phyloP scores from a whole-genome alignment of 2,329 filamentous ascomycete species.

The Fulvia fulva region DNA sequence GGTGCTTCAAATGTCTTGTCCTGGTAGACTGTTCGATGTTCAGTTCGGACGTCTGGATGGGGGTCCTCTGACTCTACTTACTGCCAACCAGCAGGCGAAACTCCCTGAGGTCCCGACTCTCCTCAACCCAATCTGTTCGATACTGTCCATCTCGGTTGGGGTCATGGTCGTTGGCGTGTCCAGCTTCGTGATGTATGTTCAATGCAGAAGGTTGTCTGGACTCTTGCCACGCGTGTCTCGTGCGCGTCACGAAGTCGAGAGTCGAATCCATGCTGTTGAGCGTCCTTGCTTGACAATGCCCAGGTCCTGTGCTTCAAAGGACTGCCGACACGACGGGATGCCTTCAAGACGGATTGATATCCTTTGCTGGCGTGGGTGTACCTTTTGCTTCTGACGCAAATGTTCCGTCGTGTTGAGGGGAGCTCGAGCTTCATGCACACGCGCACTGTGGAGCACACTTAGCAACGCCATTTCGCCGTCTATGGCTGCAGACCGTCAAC shows the following conservation, averaged over 20 bases:
- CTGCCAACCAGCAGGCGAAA: slow-evolving; percentile 20
- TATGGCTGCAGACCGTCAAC: not conserved
- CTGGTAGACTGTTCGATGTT: slow-evolving; percentile 10
- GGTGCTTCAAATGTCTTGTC: slow-evolving; percentile 17
- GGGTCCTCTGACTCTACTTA: not conserved
- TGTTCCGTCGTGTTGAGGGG: not conserved
- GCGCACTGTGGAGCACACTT: not conserved
- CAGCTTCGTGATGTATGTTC: not conserved
- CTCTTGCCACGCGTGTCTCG: slow-evolving; percentile 18
- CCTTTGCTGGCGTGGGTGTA: not conserved
- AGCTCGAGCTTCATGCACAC: not conserved
- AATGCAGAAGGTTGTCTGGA: slow-evolving; percentile 13
- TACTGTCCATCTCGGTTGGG: not conserved
- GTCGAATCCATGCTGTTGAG: slow-evolving; percentile 12
- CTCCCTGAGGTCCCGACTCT: slow-evolving; percentile 2
- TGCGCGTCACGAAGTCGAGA: slow-evolving; percentile 15
- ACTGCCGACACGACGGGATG: no score
- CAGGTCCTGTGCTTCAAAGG: no score
- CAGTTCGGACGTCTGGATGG: not conserved
- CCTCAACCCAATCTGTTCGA: not conserved
- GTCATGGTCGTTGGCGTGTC: not conserved
- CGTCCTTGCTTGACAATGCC: not conserved
- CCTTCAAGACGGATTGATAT: no score
- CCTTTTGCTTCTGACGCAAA: not conserved
- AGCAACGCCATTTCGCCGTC: not conserved